These are phyloP conservation scores for Blastobotrys apis DNA, from an alignment of 1,139 yeast species.

Conservation along the genomic window DNA sequence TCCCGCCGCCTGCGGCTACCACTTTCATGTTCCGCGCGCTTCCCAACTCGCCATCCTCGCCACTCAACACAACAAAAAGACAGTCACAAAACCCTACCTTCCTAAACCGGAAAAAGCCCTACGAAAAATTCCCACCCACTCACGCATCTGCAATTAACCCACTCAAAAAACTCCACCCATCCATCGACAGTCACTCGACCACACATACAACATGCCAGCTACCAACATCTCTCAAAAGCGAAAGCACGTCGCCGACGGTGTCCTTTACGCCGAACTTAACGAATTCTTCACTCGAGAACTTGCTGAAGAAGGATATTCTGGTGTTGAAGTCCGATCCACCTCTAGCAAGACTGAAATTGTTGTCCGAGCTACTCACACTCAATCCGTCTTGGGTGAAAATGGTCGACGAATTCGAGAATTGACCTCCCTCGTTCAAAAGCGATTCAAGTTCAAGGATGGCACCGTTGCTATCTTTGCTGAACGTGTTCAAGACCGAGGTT, in stretches of 20 bases:
- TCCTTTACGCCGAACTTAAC: constrained; percentile 99
- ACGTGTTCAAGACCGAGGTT: constrained; percentile 99
- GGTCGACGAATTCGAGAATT: constrained; percentile 99
- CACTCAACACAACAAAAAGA: background rate
- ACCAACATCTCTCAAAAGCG: constrained; percentile 40
- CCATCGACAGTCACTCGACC: constrained; percentile 6
- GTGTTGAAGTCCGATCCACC: constrained; percentile 99
- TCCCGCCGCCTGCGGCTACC: no score
- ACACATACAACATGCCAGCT: constrained; percentile 13
- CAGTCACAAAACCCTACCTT: background rate
- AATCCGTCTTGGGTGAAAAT: constrained; percentile 98
- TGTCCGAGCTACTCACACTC: constrained; percentile 99
- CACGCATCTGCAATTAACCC: background rate
- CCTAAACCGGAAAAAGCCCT: background rate
- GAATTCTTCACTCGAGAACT: constrained; percentile 99
- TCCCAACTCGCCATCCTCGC: no score
- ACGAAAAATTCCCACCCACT: background rate
- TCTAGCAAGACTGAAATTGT: constrained; percentile 97
- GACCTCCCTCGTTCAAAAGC: constrained; percentile 95
- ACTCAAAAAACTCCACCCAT: background rate
- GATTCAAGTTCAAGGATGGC: constrained; percentile 96
- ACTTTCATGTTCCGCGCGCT: background rate
- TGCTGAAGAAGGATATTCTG: constrained; percentile 99
- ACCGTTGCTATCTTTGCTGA: constrained; percentile 95
- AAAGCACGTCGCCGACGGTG: constrained; percentile 96